Evolutionary conservation across 2,329 filamentous ascomycete species (phyloP).

Genomic region (Septoria linicola): DNA sequence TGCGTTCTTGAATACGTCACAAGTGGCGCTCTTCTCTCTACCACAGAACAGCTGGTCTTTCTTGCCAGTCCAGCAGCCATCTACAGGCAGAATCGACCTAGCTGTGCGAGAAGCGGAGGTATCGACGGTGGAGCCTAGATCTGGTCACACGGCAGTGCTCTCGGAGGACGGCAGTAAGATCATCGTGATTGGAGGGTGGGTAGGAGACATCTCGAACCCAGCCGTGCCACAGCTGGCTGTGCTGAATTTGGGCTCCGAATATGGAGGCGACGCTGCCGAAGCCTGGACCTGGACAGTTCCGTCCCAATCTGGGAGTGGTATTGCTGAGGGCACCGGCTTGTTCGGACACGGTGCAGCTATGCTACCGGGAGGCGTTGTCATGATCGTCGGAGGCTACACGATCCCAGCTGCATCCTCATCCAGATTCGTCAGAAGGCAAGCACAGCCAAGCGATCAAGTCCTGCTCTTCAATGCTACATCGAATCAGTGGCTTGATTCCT

Average conservation of each 20-base stretch:
- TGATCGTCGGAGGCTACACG: constrained; percentile 59
- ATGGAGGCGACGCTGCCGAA: constrained; percentile 52
- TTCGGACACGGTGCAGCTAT: constrained; percentile 63
- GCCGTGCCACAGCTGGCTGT: constrained; percentile 80
- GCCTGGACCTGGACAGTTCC: constrained; percentile 72
- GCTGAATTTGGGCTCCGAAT: constrained; percentile 71
- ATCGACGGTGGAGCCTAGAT: constrained; percentile 68
- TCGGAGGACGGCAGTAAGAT: constrained; percentile 75
- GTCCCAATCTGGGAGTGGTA: constrained; percentile 44
- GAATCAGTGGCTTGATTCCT: constrained; percentile 57
- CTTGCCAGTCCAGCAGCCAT: constrained; percentile 59
- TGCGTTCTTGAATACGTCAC: constrained; percentile 93
- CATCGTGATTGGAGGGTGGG: constrained; percentile 86
- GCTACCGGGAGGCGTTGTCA: constrained; percentile 61
- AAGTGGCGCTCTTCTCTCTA: constrained; percentile 80
- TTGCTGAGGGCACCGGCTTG: constrained; percentile 49
- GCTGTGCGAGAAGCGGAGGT: constrained; percentile 44
- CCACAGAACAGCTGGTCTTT: constrained; percentile 88
- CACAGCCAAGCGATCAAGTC: constrained; percentile 40
- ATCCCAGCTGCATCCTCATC: constrained; percentile 45
- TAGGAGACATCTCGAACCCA: constrained; percentile 72
- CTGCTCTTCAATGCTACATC: constrained; percentile 64
- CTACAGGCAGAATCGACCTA: constrained; percentile 55
- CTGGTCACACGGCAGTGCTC: constrained; percentile 82
- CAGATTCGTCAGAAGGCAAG: constrained; percentile 38